These are phyloP conservation scores for Morella rubra DNA, from an alignment of 306 rosid species.

Conservation along the genomic window DNA sequence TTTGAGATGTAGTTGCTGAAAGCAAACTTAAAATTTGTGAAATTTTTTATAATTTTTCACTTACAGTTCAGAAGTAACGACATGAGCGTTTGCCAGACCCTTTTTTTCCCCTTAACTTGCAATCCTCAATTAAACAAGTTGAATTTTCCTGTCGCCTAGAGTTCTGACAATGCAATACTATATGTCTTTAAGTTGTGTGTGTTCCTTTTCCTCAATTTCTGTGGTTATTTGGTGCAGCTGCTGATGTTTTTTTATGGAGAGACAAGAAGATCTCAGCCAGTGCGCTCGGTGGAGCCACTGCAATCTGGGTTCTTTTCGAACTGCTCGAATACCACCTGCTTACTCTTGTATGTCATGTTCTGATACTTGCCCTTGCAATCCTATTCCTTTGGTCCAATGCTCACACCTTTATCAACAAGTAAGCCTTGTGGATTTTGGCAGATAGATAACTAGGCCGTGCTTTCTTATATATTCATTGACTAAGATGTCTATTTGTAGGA, in stretches of 20 bases:
- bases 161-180: not conserved
- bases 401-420: conserved; percentile 81
- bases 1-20: not conserved
- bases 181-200: not conserved
- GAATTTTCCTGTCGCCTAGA: no score
- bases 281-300: conserved; percentile 69
- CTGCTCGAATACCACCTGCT: conserved; percentile 82
- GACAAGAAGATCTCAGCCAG: conserved; percentile 85
- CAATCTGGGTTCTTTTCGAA: conserved; percentile 72
- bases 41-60: no score
- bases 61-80: no score
- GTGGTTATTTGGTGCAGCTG: conserved; percentile 55
- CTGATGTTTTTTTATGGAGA: conserved; percentile 86
- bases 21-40: not conserved
- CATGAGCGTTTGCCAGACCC: no score
- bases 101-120: no score
- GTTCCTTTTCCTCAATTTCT: not conserved
- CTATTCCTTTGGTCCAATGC: conserved; percentile 93
- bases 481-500: conserved; percentile 44
- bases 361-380: conserved; percentile 55
- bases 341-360: conserved; percentile 64
- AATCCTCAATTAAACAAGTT: no score
- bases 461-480: conserved; percentile 6
- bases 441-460: not conserved
- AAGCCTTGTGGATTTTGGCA: conserved; percentile 21